Evolutionary conservation across 2,329 filamentous ascomycete genomes (phyloP).

Genomic region (Triangularia setosa): DNA sequence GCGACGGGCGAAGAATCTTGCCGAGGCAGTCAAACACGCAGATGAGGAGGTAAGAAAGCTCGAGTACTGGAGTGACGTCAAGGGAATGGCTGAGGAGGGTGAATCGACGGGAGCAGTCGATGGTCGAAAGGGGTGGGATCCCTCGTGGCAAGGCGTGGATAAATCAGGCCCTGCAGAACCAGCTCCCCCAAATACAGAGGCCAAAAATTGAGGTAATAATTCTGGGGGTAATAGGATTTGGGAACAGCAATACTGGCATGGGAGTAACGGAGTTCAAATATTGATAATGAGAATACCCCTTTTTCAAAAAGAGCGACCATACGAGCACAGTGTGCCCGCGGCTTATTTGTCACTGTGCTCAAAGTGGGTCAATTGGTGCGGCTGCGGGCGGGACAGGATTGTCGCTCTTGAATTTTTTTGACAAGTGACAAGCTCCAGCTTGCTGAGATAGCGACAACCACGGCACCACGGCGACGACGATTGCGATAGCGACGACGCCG

Average conservation of each 20-base stretch:
- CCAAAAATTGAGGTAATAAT: neutral
- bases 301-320: neutral
- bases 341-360: neutral
- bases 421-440: neutral
- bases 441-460: neutral
- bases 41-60: conserved; percentile 76
- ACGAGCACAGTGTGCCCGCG: neutral
- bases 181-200: conserved; percentile 13
- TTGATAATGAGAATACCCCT: neutral
- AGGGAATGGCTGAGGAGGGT: conserved; percentile 58
- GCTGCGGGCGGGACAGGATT: neutral
- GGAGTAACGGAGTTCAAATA: neutral
- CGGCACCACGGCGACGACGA: neutral
- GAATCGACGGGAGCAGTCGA: conserved; percentile 44
- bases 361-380: neutral
- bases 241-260: neutral
- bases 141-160: conserved; percentile 50
- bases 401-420: neutral
- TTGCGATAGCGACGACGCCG: neutral
- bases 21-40: conserved; percentile 68
- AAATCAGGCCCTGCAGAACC: conserved; percentile 47
- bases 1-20: conserved; percentile 61
- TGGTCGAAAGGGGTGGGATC: conserved; percentile 40
- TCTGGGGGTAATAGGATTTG: neutral
- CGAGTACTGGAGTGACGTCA: conserved; percentile 86